Conservation (phyloP, 2,329 filamentous ascomycete species). For the Venturia asperata region DNA sequence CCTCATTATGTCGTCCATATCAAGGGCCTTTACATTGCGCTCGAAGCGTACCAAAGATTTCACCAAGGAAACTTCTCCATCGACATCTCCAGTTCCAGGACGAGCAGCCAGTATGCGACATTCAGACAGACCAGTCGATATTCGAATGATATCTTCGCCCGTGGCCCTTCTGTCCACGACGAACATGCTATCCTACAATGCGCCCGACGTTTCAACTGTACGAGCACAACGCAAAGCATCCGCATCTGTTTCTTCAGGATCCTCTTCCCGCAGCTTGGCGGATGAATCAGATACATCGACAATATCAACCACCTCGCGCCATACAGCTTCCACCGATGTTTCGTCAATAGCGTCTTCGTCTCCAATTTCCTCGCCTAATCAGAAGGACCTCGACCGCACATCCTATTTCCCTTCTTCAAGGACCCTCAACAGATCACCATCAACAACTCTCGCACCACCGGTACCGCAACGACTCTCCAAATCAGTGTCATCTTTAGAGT, state of each 20-base stretch:
- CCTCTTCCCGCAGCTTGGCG: slow-evolving; percentile 47
- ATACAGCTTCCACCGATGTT: slow-evolving; percentile 34
- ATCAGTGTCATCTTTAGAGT: slow-evolving; percentile 34
- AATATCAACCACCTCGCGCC: slow-evolving; percentile 40
- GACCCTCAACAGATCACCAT: background rate
- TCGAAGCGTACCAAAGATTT: slow-evolving; percentile 47
- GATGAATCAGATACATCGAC: slow-evolving; percentile 64
- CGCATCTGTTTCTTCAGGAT: slow-evolving; percentile 45
- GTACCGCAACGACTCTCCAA: slow-evolving; percentile 1
- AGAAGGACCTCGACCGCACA: background rate
- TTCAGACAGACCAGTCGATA: slow-evolving; percentile 42
- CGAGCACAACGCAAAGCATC: slow-evolving; percentile 24
- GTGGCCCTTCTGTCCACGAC: slow-evolving; percentile 86
- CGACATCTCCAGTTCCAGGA: slow-evolving; percentile 25
- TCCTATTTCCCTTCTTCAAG: slow-evolving; percentile 9
- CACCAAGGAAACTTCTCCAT: slow-evolving; percentile 30
- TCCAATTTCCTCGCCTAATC: slow-evolving; percentile 29
- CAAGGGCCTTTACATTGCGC: slow-evolving; percentile 65
- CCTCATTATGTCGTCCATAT: slow-evolving; percentile 42
- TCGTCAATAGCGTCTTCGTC: slow-evolving; percentile 30
- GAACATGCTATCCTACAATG: slow-evolving; percentile 93
- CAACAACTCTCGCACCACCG: background rate
- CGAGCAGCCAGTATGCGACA: slow-evolving; percentile 42
- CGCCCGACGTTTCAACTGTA: slow-evolving; percentile 60
- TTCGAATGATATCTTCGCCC: slow-evolving; percentile 77